Base-by-base conservation (phyloP, 2,329 filamentous ascomycete species). In the Remersonia thermophila region DNA sequence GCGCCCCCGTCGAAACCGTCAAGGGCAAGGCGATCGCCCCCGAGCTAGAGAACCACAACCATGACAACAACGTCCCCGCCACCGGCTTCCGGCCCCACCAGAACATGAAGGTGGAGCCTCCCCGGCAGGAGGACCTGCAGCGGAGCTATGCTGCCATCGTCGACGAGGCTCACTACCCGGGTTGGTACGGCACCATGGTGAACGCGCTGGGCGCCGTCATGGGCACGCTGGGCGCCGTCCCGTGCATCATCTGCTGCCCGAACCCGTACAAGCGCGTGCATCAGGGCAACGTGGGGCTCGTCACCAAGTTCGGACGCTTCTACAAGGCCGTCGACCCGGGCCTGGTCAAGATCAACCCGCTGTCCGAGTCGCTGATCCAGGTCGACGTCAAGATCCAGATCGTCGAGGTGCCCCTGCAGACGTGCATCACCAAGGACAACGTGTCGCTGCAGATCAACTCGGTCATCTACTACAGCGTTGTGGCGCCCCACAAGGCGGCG, bases 401-500 rank as follows among this genome's bases (percentile, higher is more conserved):
- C 47, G 85, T 93, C 58, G 69, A 98, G 67, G 91, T 98, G 16
- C 89, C 89, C 13, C 78, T 87, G 62, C 91, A 98, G 63, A 77
- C 89, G 44, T 96, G 91, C 70, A 98, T 98, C 87, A 98, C 91
- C 59, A 96, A 96, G 67, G 91, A 98, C 69, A 98, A 98, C 53
- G 91, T 96, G 45, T 93, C 83, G 31, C 71, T 98, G 29, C 80
- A 87, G 51, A 71, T 98, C 48, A 96, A 87, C 32, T 93, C 84
- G 5, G 91, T 98, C 56, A 95, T 98, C 64, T 98, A 98, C 73
- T 98, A 98, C 67, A 87, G 94, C 69, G 89, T 98, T 54, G 83
- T 80, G 37, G 82, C 83, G 18, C 91, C 91, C 1, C 89, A 96
- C 72, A 95, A 93, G 65, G 86, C 89, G 40, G 89, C 91, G 41